Conservation (phyloP, 495 filamentous ascomycete genomes). For the Penicillium pancosmium region DNA sequence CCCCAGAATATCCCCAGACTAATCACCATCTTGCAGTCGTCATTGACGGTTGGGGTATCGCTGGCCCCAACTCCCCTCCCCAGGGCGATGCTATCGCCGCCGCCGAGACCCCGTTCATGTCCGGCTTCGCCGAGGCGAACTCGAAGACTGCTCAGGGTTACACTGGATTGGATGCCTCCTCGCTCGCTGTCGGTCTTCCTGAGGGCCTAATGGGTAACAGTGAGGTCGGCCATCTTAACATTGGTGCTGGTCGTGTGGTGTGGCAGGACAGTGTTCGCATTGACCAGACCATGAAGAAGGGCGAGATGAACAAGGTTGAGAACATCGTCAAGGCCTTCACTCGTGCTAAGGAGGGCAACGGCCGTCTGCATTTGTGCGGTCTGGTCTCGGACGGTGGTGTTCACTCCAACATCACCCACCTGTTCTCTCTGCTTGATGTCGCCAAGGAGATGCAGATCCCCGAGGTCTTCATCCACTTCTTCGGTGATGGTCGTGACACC, state of each 20-base stretch:
- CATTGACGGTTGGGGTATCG: constrained; percentile 98
- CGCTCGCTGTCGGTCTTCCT: constrained; percentile 90
- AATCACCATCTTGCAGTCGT: constrained; percentile 63
- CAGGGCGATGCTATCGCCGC: constrained; percentile 93
- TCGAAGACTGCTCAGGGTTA: constrained; percentile 75
- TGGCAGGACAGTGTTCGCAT: constrained; percentile 99
- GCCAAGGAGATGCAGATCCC: constrained; percentile 87
- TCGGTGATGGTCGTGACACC: constrained; percentile 95
- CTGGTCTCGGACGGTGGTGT: constrained; percentile 95
- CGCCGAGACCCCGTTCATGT: constrained; percentile 91
- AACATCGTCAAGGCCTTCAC: constrained; percentile 78
- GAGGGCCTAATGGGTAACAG: constrained; percentile 99
- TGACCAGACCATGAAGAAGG: constrained; percentile 91
- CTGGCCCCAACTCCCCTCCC: constrained; percentile 72
- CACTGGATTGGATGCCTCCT: constrained; percentile 91
- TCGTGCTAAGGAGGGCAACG: constrained; percentile 83
- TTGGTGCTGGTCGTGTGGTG: constrained; percentile 95
- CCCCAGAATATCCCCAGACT: constrained; percentile 16
- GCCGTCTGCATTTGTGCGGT: constrained; percentile 87
- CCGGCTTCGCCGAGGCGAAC: constrained; percentile 63
- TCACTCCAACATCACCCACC: constrained; percentile 91
- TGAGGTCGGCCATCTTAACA: constrained; percentile 98
- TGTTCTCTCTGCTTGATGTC: constrained; percentile 81
- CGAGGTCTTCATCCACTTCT: constrained; percentile 97
- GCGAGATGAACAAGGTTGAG: constrained; percentile 74